Conservation (phyloP, 148 eudicot genomes). For the Nepenthes gracilis region DNA sequence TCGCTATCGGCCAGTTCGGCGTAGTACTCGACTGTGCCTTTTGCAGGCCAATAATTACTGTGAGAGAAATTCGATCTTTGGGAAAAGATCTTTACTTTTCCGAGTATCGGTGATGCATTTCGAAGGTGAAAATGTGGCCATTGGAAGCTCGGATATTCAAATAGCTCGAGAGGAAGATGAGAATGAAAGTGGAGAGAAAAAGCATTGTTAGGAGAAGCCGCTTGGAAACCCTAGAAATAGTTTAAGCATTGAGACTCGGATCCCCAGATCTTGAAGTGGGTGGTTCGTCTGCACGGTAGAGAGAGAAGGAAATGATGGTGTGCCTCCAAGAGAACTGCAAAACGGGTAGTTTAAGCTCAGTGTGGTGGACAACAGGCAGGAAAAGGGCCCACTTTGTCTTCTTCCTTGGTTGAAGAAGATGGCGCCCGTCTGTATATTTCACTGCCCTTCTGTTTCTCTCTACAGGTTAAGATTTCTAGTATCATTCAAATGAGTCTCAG, state of each 20-base stretch:
- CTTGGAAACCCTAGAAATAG: neutral
- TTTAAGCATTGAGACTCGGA: neutral
- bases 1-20: slow-evolving; percentile 34
- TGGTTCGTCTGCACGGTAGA: too few relatives aligned
- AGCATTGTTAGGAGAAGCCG: neutral
- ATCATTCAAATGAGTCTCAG: too few relatives aligned
- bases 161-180: neutral
- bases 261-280: too few relatives aligned
- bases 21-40: slow-evolving; percentile 28
- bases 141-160: neutral
- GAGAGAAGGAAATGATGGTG: too few relatives aligned
- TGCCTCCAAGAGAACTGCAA: too few relatives aligned
- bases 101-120: slow-evolving; percentile 43
- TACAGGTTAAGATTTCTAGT: too few relatives aligned
- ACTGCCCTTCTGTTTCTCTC: too few relatives aligned
- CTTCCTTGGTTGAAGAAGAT: too few relatives aligned
- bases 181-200: neutral
- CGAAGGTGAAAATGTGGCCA: slow-evolving; percentile 27
- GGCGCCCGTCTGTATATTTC: too few relatives aligned
- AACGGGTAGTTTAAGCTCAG: too few relatives aligned
- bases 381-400: too few relatives aligned
- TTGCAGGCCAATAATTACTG: slow-evolving; percentile 17
- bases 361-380: too few relatives aligned
- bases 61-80: slow-evolving; percentile 1
- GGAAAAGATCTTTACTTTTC: slow-evolving; percentile 25